These are phyloP conservation scores for Trichoderma breve DNA, from an alignment of 2,329 filamentous ascomycete genomes.

Conservation along the genomic window DNA sequence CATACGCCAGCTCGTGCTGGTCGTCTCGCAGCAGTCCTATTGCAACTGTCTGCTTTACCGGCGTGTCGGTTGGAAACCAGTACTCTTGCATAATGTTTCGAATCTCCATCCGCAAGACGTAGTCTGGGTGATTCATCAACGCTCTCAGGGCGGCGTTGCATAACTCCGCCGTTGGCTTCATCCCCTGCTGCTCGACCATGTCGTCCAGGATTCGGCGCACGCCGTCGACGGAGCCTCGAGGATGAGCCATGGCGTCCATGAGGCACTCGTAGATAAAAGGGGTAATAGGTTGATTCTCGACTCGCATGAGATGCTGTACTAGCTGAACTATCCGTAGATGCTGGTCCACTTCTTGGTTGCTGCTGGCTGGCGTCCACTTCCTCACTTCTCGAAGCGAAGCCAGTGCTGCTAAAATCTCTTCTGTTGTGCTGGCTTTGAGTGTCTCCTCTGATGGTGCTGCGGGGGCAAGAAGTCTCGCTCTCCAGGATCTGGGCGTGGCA, in stretches of 20 bases:
- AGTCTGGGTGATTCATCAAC: conserved; percentile 82
- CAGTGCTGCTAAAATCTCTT: conserved; percentile 32
- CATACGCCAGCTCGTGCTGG: conserved; percentile 77
- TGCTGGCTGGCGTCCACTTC: conserved; percentile 23
- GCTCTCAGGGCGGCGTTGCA: conserved; percentile 72
- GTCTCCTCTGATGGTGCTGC: conserved; percentile 24
- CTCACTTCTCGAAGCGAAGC: conserved; percentile 27
- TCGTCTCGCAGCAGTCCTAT: conserved; percentile 76
- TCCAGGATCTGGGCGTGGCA: background rate
- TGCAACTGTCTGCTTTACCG: conserved; percentile 65
- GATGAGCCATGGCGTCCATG: conserved; percentile 67
- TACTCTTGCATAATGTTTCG: conserved; percentile 70
- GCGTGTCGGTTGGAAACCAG: conserved; percentile 56
- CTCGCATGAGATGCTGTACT: conserved; percentile 57
- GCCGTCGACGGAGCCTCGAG: conserved; percentile 64
- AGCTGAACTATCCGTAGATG: conserved; percentile 39
- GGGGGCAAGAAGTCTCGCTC: conserved; percentile 24
- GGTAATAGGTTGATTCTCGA: conserved; percentile 55
- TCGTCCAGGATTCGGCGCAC: conserved; percentile 67
- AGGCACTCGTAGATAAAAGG: conserved; percentile 69
- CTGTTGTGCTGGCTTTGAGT: conserved; percentile 23
- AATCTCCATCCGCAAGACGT: conserved; percentile 68
- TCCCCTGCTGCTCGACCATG: conserved; percentile 57
- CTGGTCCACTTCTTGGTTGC: conserved; percentile 26
- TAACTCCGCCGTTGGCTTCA: conserved; percentile 63